phyloP scores from a whole-genome alignment of 805 yeast species.

The Sugiyamaella qingdaonensis region DNA sequence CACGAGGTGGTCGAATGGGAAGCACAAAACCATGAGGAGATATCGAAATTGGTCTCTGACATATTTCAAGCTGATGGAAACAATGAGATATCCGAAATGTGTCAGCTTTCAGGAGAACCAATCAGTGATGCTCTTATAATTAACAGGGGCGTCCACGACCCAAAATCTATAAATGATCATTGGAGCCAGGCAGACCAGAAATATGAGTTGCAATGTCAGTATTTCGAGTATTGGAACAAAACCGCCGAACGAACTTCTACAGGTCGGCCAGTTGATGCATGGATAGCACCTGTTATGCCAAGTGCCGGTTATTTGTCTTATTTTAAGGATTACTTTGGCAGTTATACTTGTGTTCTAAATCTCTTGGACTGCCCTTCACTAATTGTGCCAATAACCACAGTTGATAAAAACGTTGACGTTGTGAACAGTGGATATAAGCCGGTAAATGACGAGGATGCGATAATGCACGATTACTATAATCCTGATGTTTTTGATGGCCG shows the following conservation, averaged over 20 bases:
- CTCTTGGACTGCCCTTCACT: constrained; percentile 21
- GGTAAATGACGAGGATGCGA: constrained; percentile 1
- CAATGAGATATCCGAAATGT: constrained; percentile 6
- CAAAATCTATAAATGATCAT: constrained; percentile 4
- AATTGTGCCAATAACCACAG: constrained; percentile 22
- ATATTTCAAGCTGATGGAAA: constrained; percentile 13
- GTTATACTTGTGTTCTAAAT: constrained; percentile 36
- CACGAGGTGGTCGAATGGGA: constrained; percentile 29
- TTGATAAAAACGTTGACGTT: constrained; percentile 41
- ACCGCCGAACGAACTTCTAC: constrained; percentile 3
- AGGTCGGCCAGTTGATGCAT: constrained; percentile 14
- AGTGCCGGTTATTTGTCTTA: constrained; percentile 10
- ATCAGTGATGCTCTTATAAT: constrained; percentile 1
- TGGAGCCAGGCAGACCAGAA: constrained; percentile 14
- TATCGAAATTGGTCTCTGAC: neutral
- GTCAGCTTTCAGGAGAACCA: constrained; percentile 15
- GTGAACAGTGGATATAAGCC: constrained; percentile 3
- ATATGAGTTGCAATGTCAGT: constrained; percentile 30
- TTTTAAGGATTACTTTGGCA: constrained; percentile 24
- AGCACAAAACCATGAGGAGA: constrained; percentile 27
- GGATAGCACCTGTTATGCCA: constrained; percentile 13
- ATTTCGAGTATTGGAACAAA: constrained; percentile 41
- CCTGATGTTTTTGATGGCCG: constrained; percentile 46
- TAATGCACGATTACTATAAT: constrained; percentile 35
- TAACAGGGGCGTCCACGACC: neutral